Evolutionary conservation across 352 stramenopile genomes (phyloP), one percentile per base, ranked within the genome.

Genomic region (Globisporangium iwayamae): DNA sequence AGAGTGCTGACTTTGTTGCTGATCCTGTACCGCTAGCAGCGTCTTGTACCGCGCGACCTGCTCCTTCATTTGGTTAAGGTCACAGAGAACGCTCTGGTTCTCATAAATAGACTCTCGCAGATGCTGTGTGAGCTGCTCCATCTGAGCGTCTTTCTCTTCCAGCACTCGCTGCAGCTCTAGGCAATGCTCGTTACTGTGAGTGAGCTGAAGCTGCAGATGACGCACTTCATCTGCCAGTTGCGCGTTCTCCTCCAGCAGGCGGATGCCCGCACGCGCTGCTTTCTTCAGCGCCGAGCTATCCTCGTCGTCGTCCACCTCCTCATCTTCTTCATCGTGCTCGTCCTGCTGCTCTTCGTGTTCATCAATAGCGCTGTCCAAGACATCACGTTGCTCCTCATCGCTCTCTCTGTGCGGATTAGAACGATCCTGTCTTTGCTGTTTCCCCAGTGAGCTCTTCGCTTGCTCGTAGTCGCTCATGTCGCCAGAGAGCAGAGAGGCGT

Each of bases 161-260:
- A 90, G 60, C 45, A 79, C 55, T 25, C 65, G 69, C 22, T 73
- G 62, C 36, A 87, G 52, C 8, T 72, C 75, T 2, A 56, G 57
- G 30, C 79, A 78, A 43, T 90, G 76, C 8, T 70, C 65, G 36
- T 79, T 60, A 28, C 66, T 34, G 28, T 73, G 73, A 22, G 62
- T 41, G 20, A 76, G 61, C 36, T 87, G 80, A 18, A 80, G 60
- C 45, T 83, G 71, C n/a, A 89, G 39, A 2, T 80, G 70, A 39
- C 59, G 57, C 54, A 89, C 65, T 51, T 91, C 82, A 39, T 90
- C 80, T 10, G 74, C 69, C 28, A 91, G 76, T 48, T 89, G 80
- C 36, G 73, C 78, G 61, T 91, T 90, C 60, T 91, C 83, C 56
- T 90, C 83, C 25, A 91, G 36, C 45, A 91, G 66, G 16, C 75